These are phyloP conservation scores for Rubia tinctorum DNA, from an alignment of 305 asterid genomes.

Conservation along the genomic window DNA sequence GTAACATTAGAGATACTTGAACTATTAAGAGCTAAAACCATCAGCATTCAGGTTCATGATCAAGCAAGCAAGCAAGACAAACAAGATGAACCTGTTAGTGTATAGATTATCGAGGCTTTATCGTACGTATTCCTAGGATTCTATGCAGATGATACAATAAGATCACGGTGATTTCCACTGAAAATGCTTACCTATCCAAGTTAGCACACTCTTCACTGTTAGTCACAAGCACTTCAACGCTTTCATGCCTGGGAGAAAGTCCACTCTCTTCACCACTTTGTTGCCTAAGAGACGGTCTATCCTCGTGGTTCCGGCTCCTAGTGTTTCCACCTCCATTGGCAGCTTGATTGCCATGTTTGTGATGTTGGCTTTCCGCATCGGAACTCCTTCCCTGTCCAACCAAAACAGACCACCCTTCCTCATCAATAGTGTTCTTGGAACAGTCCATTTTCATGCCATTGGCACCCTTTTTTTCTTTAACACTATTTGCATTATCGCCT, in stretches of 20 bases:
- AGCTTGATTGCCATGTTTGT: background rate
- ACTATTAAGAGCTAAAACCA: background rate
- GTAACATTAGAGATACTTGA: background rate
- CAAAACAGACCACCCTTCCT: background rate
- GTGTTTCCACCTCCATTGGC: background rate
- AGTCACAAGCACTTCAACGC: background rate
- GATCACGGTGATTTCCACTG: background rate
- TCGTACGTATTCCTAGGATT: too few relatives aligned
- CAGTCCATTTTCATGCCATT: too few relatives aligned
- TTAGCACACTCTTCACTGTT: background rate
- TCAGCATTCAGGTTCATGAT: background rate
- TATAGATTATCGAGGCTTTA: too few relatives aligned
- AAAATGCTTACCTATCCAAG: conserved; percentile 9
- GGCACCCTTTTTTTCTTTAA: too few relatives aligned
- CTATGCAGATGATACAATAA: background rate
- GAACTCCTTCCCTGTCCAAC: background rate
- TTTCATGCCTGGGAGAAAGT: background rate
- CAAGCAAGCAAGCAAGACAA: background rate
- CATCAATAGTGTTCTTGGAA: background rate
- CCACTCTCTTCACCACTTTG: background rate
- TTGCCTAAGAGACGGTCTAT: background rate
- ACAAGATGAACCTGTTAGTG: background rate
- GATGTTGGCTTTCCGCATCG: background rate
- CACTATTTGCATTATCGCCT: too few relatives aligned
- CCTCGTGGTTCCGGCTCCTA: background rate